A percentile compares a stretch with the other conserved stretches of the same genome.
Evolutionary conservation across 2,329 filamentous ascomycete genomes (phyloP).

Genomic region (Aspergillus bombycis): DNA sequence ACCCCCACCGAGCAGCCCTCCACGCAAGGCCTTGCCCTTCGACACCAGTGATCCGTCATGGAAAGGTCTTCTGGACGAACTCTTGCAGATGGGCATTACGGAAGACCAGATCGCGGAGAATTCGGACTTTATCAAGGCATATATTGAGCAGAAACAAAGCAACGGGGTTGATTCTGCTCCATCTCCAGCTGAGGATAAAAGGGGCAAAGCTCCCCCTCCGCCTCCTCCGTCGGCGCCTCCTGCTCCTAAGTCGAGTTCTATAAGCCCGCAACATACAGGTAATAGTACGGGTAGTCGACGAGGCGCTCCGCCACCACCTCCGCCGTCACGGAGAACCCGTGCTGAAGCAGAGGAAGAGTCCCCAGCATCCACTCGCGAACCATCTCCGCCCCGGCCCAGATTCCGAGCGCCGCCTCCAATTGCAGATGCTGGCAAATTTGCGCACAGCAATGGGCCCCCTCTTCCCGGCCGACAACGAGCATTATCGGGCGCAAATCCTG

Average conservation of each 20-base stretch:
- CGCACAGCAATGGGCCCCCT: slow-evolving; percentile 55
- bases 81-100: slow-evolving; percentile 67
- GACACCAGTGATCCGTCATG: slow-evolving; percentile 66
- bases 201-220: slow-evolving; percentile 62
- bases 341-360: slow-evolving; percentile 58
- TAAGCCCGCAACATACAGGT: slow-evolving; percentile 67
- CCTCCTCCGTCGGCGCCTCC: slow-evolving; percentile 58
- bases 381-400: slow-evolving; percentile 69
- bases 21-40: slow-evolving; percentile 51
- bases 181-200: slow-evolving; percentile 49
- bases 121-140: slow-evolving; percentile 69
- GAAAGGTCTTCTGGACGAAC: slow-evolving; percentile 63
- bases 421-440: slow-evolving; percentile 86
- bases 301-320: slow-evolving; percentile 64
- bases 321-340: slow-evolving; percentile 52
- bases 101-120: slow-evolving; percentile 70
- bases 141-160: slow-evolving; percentile 66
- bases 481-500: slow-evolving; percentile 54
- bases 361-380: slow-evolving; percentile 66
- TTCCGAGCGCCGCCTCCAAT: slow-evolving; percentile 88
- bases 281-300: slow-evolving; percentile 54
- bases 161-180: slow-evolving; percentile 48
- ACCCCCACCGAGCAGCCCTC: slow-evolving; percentile 37
- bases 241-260: slow-evolving; percentile 43
- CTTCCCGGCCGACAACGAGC: slow-evolving; percentile 54